Evolutionary conservation across 2,329 filamentous ascomycete genomes (phyloP).

Genomic region (Colletotrichum orbiculare): DNA sequence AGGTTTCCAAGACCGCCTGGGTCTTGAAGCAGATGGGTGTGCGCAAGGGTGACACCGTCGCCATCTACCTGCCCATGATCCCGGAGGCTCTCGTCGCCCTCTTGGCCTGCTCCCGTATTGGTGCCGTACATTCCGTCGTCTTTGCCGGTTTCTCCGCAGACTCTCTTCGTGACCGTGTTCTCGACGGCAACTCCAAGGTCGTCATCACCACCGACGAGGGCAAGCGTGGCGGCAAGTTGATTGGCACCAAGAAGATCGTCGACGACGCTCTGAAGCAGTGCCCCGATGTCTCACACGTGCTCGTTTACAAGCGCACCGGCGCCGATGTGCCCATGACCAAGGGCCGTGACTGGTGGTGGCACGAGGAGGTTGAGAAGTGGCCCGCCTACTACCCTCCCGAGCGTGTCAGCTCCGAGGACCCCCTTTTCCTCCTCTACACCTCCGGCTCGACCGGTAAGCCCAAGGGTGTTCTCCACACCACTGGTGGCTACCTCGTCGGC

Average conservation of each 20-base stretch:
- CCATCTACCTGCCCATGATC: slow-evolving; percentile 98
- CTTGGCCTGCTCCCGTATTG: slow-evolving; percentile 90
- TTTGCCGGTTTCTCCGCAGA: slow-evolving; percentile 98
- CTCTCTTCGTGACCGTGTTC: slow-evolving; percentile 92
- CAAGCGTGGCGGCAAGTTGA: slow-evolving; percentile 96
- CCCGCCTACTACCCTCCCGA: slow-evolving; percentile 92
- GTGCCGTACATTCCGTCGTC: slow-evolving; percentile 95
- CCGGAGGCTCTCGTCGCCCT: slow-evolving; percentile 93
- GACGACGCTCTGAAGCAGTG: slow-evolving; percentile 98
- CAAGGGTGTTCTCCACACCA: slow-evolving; percentile 99
- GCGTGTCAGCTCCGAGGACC: slow-evolving; percentile 91
- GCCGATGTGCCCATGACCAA: slow-evolving; percentile 91
- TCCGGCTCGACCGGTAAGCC: slow-evolving; percentile 98
- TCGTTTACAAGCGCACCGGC: slow-evolving; percentile 96
- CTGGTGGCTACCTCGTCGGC: slow-evolving; percentile 92
- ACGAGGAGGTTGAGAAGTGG: slow-evolving; percentile 98
- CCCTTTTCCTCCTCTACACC: slow-evolving; percentile 96
- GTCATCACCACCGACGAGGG: slow-evolving; percentile 98
- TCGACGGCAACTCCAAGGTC: slow-evolving; percentile 90
- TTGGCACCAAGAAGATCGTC: slow-evolving; percentile 98
- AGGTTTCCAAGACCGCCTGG: slow-evolving; percentile 89
- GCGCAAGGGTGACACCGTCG: slow-evolving; percentile 95
- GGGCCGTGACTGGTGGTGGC: slow-evolving; percentile 96
- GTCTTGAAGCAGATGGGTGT: slow-evolving; percentile 95
- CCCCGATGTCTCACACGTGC: slow-evolving; percentile 83